Base-by-base conservation (phyloP, 2,329 filamentous ascomycete genomes). In the Trichoderma harzianum region DNA sequence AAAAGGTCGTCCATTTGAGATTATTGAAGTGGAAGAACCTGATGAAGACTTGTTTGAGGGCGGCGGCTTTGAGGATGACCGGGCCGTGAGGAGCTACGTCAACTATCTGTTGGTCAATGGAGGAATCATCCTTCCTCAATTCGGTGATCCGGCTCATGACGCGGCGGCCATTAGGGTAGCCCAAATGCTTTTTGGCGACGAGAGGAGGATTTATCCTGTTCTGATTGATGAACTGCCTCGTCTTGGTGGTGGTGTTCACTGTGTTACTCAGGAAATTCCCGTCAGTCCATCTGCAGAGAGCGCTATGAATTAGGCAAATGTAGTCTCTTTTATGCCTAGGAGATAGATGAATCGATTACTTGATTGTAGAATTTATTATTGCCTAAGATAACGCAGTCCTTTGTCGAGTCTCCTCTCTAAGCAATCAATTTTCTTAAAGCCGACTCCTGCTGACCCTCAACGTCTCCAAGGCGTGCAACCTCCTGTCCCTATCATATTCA, bases 101-200 rank as follows among this genome's bases (percentile, higher is more conserved):
- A 79, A 79, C 53, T 78, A 76, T 53, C 66, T 79, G 18, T 28
- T 79, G 1, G 77, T 78, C n/a, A 78, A 79, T 24, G 77, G 74
- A 5, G 79, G 77, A 0, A 24, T 80, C 8, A 76, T 80, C 2
- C 70, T 80, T 21, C 77, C 78, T 5, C 74, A 75, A 16, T 80
- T 80, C 67, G 76, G 77, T 7, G 74, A 78, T 24, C 39, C 32
- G 1, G 67, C 74, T 12, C 53, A 73, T 7, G 78, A 80, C 63
- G 71, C 71, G 4, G 72, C 74, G 2, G 78, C 78, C 14, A 62
- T 66, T 16, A 12, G 26, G 8, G n/a, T 18, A 1, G 32, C 75
- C 7, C 76, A 30, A 61, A 65, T 14, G 5, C 2, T 77, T 7
- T 62, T 70, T 39, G 66, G 76, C 14, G 32, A 68, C 2, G 72